These are phyloP conservation scores for Beauveria varroae DNA, from an alignment of 2,329 filamentous ascomycete genomes.

Conservation along the genomic window DNA sequence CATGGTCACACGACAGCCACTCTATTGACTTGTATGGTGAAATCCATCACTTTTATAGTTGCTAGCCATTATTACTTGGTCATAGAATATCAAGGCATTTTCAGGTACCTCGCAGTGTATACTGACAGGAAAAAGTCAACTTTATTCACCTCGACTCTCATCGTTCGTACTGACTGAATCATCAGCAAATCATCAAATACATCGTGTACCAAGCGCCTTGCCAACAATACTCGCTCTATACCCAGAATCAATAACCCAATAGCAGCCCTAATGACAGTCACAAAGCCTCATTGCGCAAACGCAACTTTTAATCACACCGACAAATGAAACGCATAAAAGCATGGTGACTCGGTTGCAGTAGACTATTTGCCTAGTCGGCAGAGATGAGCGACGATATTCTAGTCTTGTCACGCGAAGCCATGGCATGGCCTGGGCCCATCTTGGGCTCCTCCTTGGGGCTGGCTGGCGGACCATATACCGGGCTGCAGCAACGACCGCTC, in stretches of 20 bases:
- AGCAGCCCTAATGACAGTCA: not conserved
- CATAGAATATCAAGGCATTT: not conserved
- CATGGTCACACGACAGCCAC: not conserved
- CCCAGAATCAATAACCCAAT: not conserved
- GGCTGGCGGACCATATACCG: conserved; percentile 34
- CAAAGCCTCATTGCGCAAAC: not conserved
- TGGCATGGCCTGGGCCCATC: conserved; percentile 30
- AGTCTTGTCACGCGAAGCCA: conserved; percentile 42
- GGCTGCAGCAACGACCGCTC: conserved; percentile 35
- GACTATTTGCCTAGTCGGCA: not conserved
- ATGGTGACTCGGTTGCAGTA: not conserved
- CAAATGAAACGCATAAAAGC: not conserved
- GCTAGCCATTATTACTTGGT: not conserved
- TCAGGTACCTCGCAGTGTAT: not conserved
- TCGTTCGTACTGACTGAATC: not conserved
- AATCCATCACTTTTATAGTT: not conserved
- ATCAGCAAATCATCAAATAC: not conserved
- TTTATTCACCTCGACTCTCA: not conserved
- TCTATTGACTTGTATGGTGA: not conserved
- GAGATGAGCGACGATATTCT: conserved; percentile 50
- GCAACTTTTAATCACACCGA: not conserved
- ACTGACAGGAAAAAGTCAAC: not conserved
- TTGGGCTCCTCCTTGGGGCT: conserved; percentile 39
- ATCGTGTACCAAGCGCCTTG: not conserved
- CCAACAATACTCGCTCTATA: not conserved